Conservation (phyloP, 106 monocot genomes). For the Dioscorea dumetorum region DNA sequence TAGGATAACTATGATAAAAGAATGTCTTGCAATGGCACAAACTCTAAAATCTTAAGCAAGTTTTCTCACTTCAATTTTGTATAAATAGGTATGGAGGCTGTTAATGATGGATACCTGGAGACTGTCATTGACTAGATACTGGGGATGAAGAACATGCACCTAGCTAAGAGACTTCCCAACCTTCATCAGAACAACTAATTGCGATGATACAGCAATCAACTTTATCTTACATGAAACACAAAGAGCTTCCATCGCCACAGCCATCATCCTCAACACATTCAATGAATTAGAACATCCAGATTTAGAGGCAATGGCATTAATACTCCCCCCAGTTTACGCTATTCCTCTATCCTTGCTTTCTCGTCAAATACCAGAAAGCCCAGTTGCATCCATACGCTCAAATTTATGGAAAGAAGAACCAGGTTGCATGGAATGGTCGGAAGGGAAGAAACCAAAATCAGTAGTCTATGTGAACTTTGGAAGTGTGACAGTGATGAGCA, state of each 20-base stretch:
- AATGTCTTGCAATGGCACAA: no score
- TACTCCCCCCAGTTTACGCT: background rate
- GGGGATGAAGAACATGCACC: slow-evolving; percentile 19
- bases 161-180: slow-evolving; percentile 16
- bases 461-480: slow-evolving; percentile 2
- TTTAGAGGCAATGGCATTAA: background rate
- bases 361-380: background rate
- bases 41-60: no score
- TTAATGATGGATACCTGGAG: slow-evolving; percentile 20
- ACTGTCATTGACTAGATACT: slow-evolving; percentile 20
- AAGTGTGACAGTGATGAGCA: background rate
- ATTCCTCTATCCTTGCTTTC: background rate
- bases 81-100: no score
- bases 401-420: slow-evolving; percentile 3
- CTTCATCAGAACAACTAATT: slow-evolving; percentile 23
- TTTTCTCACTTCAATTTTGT: no score
- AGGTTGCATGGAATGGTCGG: slow-evolving; percentile 5
- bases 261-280: slow-evolving; percentile 3
- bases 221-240: slow-evolving; percentile 12
- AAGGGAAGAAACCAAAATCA: background rate
- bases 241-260: slow-evolving; percentile 8
- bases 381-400: slow-evolving; percentile 1
- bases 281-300: background rate
- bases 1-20: no score
- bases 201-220: slow-evolving; percentile 6